phyloP scores from a whole-genome alignment of 202 grass and related monocot species.

The Schoenoplectus triqueter region DNA sequence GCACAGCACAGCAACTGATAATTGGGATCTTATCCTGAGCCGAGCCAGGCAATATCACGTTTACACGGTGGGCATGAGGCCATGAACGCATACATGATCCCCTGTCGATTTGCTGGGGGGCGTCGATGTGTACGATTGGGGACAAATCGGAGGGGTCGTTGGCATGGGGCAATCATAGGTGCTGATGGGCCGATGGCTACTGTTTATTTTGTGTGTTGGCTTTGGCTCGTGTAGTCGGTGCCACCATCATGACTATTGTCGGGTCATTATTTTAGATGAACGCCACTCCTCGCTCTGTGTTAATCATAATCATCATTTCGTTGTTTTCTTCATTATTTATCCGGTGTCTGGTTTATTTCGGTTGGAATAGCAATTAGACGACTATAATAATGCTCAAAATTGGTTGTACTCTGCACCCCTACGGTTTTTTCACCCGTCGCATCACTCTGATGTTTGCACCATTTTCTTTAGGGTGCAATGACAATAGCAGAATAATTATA shows the following conservation, averaged over 20 bases:
- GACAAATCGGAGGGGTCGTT: slow-evolving; percentile 29
- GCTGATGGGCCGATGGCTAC: not conserved
- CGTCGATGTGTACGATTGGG: slow-evolving; percentile 10
- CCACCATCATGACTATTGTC: slow-evolving; percentile 24
- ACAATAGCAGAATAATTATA: too few relatives aligned
- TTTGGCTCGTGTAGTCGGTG: not conserved
- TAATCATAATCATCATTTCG: too few relatives aligned
- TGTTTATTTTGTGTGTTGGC: not conserved
- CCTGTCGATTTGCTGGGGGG: not conserved
- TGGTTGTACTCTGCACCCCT: too few relatives aligned
- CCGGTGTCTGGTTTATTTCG: too few relatives aligned
- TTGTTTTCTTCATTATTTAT: too few relatives aligned
- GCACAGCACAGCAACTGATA: not conserved
- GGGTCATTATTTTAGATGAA: slow-evolving; percentile 28
- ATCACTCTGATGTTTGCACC: too few relatives aligned
- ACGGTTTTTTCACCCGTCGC: too few relatives aligned
- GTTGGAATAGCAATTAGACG: too few relatives aligned
- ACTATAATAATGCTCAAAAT: too few relatives aligned
- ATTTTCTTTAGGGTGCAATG: too few relatives aligned
- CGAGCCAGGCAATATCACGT: not conserved
- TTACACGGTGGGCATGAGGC: not conserved
- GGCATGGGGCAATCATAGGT: slow-evolving; percentile 36
- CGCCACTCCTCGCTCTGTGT: not conserved
- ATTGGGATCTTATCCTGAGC: not conserved
- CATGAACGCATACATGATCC: not conserved